These are phyloP conservation scores for Pyrenophora seminiperda DNA, from an alignment of 2,329 filamentous ascomycete genomes.

Conservation along the genomic window DNA sequence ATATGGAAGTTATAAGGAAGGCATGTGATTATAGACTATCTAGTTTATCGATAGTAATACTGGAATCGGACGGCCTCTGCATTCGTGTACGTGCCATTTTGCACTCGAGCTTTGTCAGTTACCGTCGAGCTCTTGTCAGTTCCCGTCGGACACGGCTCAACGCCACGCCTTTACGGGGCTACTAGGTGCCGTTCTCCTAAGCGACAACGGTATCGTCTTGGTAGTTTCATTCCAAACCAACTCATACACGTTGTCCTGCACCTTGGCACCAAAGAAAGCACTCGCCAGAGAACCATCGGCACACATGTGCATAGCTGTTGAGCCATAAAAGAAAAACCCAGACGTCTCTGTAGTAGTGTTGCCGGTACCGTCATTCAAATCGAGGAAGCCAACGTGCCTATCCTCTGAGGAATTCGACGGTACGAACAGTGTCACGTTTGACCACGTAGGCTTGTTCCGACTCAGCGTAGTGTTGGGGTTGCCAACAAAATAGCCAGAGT, in stretches of 20 bases:
- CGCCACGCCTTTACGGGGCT: neutral
- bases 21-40: too few species aligned
- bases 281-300: neutral
- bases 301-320: neutral
- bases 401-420: neutral
- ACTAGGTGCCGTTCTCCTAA: neutral
- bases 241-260: neutral
- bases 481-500: neutral
- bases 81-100: too few species aligned
- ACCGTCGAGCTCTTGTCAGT: too few species aligned
- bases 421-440: neutral
- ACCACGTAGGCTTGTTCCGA: neutral
- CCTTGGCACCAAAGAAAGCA: neutral
- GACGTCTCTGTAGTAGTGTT: neutral
- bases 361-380: neutral
- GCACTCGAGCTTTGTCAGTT: too few species aligned
- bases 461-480: neutral
- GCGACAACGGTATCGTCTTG: neutral
- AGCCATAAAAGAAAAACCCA: slow-evolving; percentile 2
- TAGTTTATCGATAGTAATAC: too few species aligned
- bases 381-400: slow-evolving; percentile 1
- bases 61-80: too few species aligned
- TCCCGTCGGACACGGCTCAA: neutral
- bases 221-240: slow-evolving; percentile 1
- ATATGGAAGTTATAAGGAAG: too few species aligned